phyloP scores from a whole-genome alignment of 345 rosid genomes.

The Microthlaspi erraticum region DNA sequence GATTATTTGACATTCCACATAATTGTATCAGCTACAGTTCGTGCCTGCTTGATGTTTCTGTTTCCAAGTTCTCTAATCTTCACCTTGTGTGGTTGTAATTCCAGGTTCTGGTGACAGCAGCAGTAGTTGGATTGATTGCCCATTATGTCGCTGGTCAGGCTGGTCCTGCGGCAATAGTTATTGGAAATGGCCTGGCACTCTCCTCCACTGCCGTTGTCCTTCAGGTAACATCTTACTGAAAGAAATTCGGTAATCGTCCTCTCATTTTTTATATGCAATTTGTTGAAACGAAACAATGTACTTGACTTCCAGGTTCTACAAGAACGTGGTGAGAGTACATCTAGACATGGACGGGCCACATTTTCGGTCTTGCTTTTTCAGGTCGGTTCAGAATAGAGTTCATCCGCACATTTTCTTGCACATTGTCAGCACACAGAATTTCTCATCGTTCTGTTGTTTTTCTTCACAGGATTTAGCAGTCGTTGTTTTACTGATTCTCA shows the following conservation, averaged over 20 bases:
- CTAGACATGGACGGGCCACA: slow-evolving; percentile 98
- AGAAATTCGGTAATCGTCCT: too few species aligned
- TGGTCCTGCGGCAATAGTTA: slow-evolving; percentile 91
- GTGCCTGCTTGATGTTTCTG: slow-evolving; percentile 22
- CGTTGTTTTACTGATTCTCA: slow-evolving; percentile 88
- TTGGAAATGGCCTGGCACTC: slow-evolving; percentile 94
- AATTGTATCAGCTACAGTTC: background rate
- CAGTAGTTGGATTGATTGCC: slow-evolving; percentile 73
- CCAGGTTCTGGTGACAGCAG: slow-evolving; percentile 93
- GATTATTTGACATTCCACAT: slow-evolving; percentile 38
- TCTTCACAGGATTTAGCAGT: slow-evolving; percentile 91
- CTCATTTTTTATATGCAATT: background rate
- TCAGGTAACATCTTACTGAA: slow-evolving; percentile 54
- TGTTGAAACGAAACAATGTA: slow-evolving; percentile 7
- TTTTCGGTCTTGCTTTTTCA: slow-evolving; percentile 95
- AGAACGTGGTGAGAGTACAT: slow-evolving; percentile 97
- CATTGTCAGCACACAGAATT: background rate
- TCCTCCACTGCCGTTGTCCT: slow-evolving; percentile 97
- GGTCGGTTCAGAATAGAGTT: slow-evolving; percentile 52
- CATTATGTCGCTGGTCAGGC: slow-evolving; percentile 75
- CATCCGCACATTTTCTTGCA: too few species aligned
- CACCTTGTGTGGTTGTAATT: slow-evolving; percentile 38
- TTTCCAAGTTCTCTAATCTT: slow-evolving; percentile 25
- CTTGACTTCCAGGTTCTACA: slow-evolving; percentile 77
- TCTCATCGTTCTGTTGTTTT: slow-evolving; percentile 32